Evolutionary conservation across 768 basidiomycete genomes (phyloP).

Genomic region (Scleroderma citrinum): DNA sequence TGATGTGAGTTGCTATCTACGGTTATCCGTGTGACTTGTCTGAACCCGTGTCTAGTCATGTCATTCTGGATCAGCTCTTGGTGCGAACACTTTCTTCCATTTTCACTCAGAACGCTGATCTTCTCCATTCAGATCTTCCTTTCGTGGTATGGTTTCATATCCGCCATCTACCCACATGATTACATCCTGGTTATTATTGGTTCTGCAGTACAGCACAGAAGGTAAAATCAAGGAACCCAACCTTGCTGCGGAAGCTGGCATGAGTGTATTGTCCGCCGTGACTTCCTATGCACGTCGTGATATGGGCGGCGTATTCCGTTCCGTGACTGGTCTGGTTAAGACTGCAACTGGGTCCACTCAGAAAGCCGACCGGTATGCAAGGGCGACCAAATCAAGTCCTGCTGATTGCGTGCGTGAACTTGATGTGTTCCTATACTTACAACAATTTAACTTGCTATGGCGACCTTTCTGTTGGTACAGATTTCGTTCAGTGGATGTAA

Average conservation of each 20-base stretch:
- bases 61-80: conserved; percentile 86
- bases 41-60: conserved; percentile 50
- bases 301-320: conserved; percentile 68
- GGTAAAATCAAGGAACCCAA: conserved; percentile 95
- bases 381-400: conserved; percentile 62
- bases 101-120: neutral
- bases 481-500: conserved; percentile 86
- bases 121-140: neutral
- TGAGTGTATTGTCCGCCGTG: conserved; percentile 76
- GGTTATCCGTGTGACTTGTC: neutral
- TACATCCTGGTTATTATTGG: conserved; percentile 10
- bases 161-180: conserved; percentile 68
- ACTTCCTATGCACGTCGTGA: conserved; percentile 75
- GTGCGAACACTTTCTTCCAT: conserved; percentile 30
- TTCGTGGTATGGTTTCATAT: neutral
- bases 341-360: conserved; percentile 59
- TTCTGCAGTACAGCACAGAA: conserved; percentile 79
- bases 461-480: conserved; percentile 35
- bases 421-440: neutral
- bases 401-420: conserved; percentile 72
- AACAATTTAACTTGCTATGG: neutral
- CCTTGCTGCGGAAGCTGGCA: conserved; percentile 78
- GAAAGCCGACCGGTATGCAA: conserved; percentile 58
- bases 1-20: conserved; percentile 47
- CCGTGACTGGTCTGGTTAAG: conserved; percentile 70